A percentile compares a stretch with the other conserved stretches of the same genome.
These are phyloP conservation scores for Rhamnella rubrinervis DNA, from an alignment of 331 rosid genomes.

Conservation along the genomic window DNA sequence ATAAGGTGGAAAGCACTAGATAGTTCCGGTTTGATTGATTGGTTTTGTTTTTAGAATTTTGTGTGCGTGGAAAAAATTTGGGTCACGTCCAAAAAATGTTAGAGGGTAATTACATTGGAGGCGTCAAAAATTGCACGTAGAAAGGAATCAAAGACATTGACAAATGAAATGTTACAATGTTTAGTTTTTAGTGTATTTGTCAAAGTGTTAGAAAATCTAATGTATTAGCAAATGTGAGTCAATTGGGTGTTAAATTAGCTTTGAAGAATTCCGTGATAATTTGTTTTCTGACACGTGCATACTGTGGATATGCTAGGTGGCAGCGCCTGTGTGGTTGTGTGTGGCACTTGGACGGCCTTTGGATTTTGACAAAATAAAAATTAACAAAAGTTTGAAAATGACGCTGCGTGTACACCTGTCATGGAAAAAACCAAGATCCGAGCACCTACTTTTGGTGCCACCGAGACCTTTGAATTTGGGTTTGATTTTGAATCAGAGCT, in stretches of 20 bases:
- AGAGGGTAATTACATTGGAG: neutral
- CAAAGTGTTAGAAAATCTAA: neutral
- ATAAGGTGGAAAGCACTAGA: constrained; percentile 29
- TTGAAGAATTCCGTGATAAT: neutral
- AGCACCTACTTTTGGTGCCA: constrained; percentile 26
- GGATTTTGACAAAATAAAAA: neutral
- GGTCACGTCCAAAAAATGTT: neutral
- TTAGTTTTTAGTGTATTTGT: constrained; percentile 4
- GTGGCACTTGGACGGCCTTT: constrained; percentile 20
- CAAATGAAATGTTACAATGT: neutral
- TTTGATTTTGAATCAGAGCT: neutral
- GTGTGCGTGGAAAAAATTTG: constrained; percentile 40
- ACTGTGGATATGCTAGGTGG: constrained; percentile 13
- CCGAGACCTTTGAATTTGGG: too few relatives aligned
- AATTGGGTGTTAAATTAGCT: constrained; percentile 24
- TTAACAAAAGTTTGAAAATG: constrained; percentile 6
- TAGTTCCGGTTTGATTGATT: constrained; percentile 25
- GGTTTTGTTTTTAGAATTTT: constrained; percentile 16
- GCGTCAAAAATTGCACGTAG: constrained; percentile 9
- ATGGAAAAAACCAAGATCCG: constrained; percentile 8
- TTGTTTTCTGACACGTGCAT: constrained; percentile 44
- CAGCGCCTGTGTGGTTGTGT: constrained; percentile 10
- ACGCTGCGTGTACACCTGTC: neutral
- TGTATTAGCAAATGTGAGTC: constrained; percentile 9
- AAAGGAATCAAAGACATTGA: constrained; percentile 13